Evolutionary conservation across 2,329 filamentous ascomycete species (phyloP).

Genomic region (Colletotrichum phormii): DNA sequence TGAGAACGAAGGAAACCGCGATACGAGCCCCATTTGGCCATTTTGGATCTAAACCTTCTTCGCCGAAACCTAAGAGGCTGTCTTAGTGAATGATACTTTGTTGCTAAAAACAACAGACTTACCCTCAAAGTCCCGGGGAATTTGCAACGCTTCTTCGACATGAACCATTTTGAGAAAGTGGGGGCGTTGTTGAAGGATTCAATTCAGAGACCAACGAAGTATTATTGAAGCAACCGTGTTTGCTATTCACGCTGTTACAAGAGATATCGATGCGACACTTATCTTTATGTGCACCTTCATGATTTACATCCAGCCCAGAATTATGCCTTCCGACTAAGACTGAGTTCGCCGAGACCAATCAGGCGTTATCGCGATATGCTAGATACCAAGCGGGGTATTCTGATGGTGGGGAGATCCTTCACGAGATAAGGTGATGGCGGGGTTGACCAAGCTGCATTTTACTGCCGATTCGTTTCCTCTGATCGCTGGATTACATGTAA

Average conservation of each 20-base stretch:
- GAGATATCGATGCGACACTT: background rate
- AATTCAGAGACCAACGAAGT: too few relatives aligned
- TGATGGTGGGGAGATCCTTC: slow-evolving; percentile 10
- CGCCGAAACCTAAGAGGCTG: slow-evolving; percentile 36
- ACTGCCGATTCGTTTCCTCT: background rate
- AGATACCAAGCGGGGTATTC: background rate
- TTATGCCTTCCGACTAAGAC: background rate
- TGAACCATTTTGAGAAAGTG: slow-evolving; percentile 8
- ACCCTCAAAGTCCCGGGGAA: slow-evolving; percentile 43
- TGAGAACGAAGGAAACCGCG: slow-evolving; percentile 40
- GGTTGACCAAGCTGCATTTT: background rate
- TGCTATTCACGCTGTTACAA: too few relatives aligned
- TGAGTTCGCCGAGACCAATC: background rate
- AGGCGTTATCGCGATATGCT: background rate
- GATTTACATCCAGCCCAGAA: background rate
- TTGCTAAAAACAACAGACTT: background rate
- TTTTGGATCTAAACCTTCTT: slow-evolving; percentile 40
- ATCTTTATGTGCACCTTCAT: background rate
- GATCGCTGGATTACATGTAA: background rate
- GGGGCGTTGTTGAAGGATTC: background rate
- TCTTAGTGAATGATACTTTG: background rate
- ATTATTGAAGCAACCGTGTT: background rate
- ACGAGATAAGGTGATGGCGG: slow-evolving; percentile 1
- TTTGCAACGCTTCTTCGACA: slow-evolving; percentile 10
- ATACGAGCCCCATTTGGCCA: slow-evolving; percentile 41